Base-by-base conservation (phyloP, 2,329 filamentous ascomycete species). In the Aureobasidium sp. region DNA sequence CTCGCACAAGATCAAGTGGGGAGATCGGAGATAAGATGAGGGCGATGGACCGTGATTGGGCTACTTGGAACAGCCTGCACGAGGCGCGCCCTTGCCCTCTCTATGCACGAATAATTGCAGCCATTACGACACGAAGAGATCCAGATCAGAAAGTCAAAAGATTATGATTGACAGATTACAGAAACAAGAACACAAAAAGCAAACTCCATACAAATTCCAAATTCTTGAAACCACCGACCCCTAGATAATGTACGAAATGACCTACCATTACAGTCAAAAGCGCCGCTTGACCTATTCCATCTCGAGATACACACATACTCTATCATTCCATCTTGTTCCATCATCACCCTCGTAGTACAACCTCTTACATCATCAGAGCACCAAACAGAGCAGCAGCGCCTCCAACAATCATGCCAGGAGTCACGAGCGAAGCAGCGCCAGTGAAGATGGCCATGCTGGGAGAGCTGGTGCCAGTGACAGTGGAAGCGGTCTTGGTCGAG, bases 391-490 rank as follows among this genome's bases (percentile, higher is more conserved):
- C 44, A 27, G 22, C 44, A 27, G 24, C 44, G 24, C 22, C 44
- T 29, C 47, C 47, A 33, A 49, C 17, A 19, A 49, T 8, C 47
- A 33, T 49, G 24, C 47, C 47, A n/a, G 47, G 47, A 5, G 15
- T 33, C 3, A 29, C 27, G n/a, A 33, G 19, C 4, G 47, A 33
- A 22, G 61, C 61, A 52, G 56, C 61, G 40, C 61, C 61, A 39
- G 61, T 63, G 48, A 37, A 63, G 54, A 47, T 39, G 33, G 35
- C 56, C 11, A 61, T 27, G 47, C 9, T 47, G 14, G 44, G 14
- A 3, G n/a, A 22, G 48, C 19, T 39, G 48, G 48, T 52, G 7
- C 48, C 48, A 7, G 31, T 15, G n/a, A 56, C 17, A 24, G 45
- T 17, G 24, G 47, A 22, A 19, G 37, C 14, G 44, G 49, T 37